phyloP scores from a whole-genome alignment of 202 grass and related monocot species.

The Musa balbisiana region DNA sequence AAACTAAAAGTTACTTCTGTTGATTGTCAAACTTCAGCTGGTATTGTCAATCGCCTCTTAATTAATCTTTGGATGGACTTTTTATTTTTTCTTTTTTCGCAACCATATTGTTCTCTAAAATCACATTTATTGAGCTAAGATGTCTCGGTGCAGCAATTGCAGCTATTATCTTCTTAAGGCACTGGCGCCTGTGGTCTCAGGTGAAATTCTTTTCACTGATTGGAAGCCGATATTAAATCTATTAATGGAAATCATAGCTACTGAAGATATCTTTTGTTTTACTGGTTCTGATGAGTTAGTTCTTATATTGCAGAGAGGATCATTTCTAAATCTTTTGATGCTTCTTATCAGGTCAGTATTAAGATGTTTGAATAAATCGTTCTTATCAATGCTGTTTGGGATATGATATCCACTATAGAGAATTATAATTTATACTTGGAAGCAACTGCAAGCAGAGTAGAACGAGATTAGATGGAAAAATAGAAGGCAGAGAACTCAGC shows the following conservation, averaged over 20 bases:
- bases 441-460: too few relatives aligned
- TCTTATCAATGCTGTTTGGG: conserved; percentile 2
- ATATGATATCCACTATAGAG: too few relatives aligned
- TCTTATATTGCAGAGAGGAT: conserved; percentile 30
- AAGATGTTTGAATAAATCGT: neutral
- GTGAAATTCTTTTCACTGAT: conserved; percentile 21
- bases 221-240: too few relatives aligned
- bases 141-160: conserved; percentile 56
- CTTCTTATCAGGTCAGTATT: conserved; percentile 48
- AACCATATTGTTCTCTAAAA: neutral
- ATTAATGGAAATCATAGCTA: too few relatives aligned
- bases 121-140: neutral
- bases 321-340: conserved; percentile 42
- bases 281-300: neutral
- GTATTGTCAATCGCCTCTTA: too few relatives aligned
- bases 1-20: too few relatives aligned
- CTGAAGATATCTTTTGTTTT: neutral
- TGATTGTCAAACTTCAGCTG: too few relatives aligned
- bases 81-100: too few relatives aligned
- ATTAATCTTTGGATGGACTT: too few relatives aligned
- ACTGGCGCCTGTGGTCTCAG: conserved; percentile 33
- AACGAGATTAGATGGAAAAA: too few relatives aligned
- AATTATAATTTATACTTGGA: too few relatives aligned
- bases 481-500: too few relatives aligned
- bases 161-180: conserved; percentile 47